Evolutionary conservation across 1,139 yeast genomes (phyloP), one percentile per base, ranked within the genome.

Genomic region (Yamadazyma atlantica): DNA sequence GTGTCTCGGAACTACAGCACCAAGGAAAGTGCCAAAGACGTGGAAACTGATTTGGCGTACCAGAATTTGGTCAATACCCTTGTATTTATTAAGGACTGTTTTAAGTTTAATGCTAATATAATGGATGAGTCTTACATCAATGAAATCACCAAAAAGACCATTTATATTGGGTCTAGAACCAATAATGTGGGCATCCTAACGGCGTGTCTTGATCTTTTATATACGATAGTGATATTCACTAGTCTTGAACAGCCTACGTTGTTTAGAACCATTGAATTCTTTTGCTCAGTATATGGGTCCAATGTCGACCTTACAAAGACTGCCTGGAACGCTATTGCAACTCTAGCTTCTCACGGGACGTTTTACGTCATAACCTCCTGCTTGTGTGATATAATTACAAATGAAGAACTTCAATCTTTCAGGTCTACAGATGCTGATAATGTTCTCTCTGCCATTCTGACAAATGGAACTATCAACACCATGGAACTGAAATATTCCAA

Each of bases 181-280:
- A 58, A 75, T 0, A 67, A 71, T 31, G 50, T 50, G 6, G 46
- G 51, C 0, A 69, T 80, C 9, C 50, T 78, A 14, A 53, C 57
- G n/a, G 53, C 64, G 7, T 64, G 78, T 27, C 51, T 80, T n/a
- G 64, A 62, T 2, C 45, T 79, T 8, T 49, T 82, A 15, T 73
- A 74, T 34, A 58, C 78, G 0, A 60, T 76, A 3, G 62, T 76
- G 35, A 52, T 70, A 1, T 74, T 66, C 44, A 81, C 83, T 1
- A 53, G 58, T 19, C 53, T 81, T 2, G 85, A 86, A 0, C 44
- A 58, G 7, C 51, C 60, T 1, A 54, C 61, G 26, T 51, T 78
- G 25, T 55, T 56, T 35, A 61, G 62, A 14, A 58, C 70, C 1
- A 51, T 81, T 3, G 69, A 66, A 32, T 66, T 78, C 10, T 50